A percentile compares a stretch with the other conserved stretches of the same genome.
Conservation (phyloP, 441 rosid genomes). For the Croton setiger region DNA sequence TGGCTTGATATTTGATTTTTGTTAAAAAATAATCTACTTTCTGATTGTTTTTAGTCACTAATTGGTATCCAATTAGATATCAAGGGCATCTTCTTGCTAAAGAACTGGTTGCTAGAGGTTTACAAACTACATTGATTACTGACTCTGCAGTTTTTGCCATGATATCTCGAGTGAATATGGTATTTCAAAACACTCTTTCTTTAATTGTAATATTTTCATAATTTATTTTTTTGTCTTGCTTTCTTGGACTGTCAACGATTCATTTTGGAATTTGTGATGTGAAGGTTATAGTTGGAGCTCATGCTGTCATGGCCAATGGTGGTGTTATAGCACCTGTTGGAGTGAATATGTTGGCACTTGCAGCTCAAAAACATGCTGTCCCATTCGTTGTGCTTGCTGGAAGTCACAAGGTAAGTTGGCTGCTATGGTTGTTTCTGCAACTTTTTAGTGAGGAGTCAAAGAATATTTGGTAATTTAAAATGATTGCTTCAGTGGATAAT, state of each 20-base stretch:
- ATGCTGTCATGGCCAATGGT: conserved; percentile 98
- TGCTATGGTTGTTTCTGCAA: no score
- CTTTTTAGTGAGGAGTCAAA: no score
- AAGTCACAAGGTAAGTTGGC: conserved; percentile 89
- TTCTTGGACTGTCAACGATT: conserved; percentile 1
- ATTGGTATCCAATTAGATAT: conserved; percentile 49
- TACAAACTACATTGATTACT: conserved; percentile 88
- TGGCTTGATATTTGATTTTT: conserved; percentile 19
- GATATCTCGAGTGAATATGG: conserved; percentile 98
- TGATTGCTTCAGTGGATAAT: no score
- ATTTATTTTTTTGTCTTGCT: neutral
- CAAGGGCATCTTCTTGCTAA: conserved; percentile 92
- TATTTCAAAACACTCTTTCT: conserved; percentile 26
- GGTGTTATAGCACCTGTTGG: conserved; percentile 98
- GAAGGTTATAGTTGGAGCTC: conserved; percentile 98
- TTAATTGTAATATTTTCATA: neutral
- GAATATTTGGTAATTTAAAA: no score
- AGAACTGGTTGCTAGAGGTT: conserved; percentile 88
- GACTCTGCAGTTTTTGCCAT: conserved; percentile 99
- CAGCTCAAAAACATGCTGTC: conserved; percentile 96
- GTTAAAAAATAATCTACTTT: no score
- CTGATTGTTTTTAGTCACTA: no score
- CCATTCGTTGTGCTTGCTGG: conserved; percentile 99
- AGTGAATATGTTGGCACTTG: conserved; percentile 97
- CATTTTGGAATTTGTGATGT: conserved; percentile 21